Evolutionary conservation across 306 rosid genomes (phyloP).

Genomic region (Cucumis melo): DNA sequence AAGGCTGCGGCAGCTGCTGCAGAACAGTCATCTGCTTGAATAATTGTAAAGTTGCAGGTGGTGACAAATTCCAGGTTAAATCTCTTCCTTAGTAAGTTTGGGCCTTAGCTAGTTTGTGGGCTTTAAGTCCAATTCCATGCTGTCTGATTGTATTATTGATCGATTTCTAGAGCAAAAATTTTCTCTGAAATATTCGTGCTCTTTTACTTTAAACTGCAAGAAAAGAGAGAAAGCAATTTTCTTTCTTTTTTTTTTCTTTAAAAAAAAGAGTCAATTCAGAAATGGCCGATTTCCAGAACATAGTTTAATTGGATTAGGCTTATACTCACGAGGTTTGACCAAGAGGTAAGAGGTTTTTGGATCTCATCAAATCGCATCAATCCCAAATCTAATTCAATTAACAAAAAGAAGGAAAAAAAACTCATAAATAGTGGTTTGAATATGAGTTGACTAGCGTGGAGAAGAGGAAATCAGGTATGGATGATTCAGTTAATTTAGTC

Average conservation of each 20-base stretch:
- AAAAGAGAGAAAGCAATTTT: not conserved
- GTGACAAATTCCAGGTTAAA: conserved; percentile 4
- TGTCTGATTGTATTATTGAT: not conserved
- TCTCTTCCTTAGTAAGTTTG: conserved; percentile 7
- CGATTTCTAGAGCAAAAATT: not conserved
- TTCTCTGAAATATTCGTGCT: not conserved
- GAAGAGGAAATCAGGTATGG: not conserved
- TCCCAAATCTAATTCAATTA: too few species aligned
- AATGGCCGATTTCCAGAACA: not conserved
- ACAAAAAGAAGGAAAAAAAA: too few species aligned
- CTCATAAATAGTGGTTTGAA: not conserved
- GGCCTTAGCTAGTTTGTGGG: not conserved
- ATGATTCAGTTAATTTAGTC: conserved; percentile 4
- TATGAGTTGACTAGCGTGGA: not conserved
- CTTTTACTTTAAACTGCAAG: not conserved
- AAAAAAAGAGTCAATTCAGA: not conserved
- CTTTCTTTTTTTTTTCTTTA: too few species aligned
- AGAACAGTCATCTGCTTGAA: conserved; percentile 33
- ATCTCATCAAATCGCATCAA: too few species aligned
- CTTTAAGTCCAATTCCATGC: not conserved
- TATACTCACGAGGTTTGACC: too few species aligned
- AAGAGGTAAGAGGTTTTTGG: too few species aligned
- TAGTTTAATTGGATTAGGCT: too few species aligned
- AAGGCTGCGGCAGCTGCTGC: conserved; percentile 41
- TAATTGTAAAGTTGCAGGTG: not conserved